phyloP scores from a whole-genome alignment of 2,329 filamentous ascomycete species.

The Diaporthe citriasiana region DNA sequence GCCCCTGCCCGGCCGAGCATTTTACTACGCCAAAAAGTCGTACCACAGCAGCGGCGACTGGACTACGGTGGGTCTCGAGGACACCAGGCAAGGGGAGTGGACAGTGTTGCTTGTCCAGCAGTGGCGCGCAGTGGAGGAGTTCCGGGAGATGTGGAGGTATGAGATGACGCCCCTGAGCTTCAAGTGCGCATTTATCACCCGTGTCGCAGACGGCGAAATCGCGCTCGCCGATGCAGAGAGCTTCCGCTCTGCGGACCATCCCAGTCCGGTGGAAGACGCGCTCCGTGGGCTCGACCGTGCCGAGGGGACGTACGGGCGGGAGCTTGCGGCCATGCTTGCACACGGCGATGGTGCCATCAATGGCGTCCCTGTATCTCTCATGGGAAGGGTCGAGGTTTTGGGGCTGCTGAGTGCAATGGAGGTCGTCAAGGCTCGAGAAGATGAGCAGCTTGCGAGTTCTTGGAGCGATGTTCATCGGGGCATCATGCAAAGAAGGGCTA shows the following conservation, averaged over 20 bases:
- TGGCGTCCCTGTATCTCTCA: constrained; percentile 3
- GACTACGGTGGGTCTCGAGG: constrained; percentile 16
- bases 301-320: not conserved
- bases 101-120: constrained; percentile 19
- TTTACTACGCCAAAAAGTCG: constrained; percentile 4
- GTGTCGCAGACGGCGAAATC: not conserved
- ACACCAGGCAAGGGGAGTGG: constrained; percentile 10
- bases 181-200: constrained; percentile 25
- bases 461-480: not conserved
- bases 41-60: constrained; percentile 5
- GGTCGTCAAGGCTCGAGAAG: not conserved
- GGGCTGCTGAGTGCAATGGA: not conserved
- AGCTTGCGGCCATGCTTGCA: not conserved
- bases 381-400: not conserved
- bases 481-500: not conserved
- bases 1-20: constrained; percentile 18
- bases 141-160: not conserved
- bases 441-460: not conserved
- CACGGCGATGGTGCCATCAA: not conserved
- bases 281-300: not conserved
- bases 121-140: not conserved
- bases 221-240: not conserved
- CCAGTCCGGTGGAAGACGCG: not conserved
- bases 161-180: not conserved
- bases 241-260: not conserved